These are phyloP conservation scores for Pythium insidiosum DNA, from an alignment of 352 stramenopile species.

Conservation along the genomic window DNA sequence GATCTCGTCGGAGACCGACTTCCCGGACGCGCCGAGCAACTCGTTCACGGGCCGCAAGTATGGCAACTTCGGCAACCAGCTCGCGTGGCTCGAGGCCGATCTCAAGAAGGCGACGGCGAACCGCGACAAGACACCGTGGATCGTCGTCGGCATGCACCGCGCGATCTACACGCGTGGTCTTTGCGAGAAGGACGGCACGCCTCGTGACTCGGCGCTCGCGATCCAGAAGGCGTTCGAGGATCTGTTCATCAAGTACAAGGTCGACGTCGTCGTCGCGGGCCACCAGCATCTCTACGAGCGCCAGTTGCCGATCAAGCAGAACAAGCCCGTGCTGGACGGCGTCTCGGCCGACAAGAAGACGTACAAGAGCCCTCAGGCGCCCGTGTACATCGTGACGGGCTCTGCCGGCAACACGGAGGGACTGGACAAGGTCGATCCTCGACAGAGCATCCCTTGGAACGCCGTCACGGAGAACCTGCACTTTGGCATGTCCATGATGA, in stretches of 20 bases:
- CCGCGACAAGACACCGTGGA: conserved; percentile 32
- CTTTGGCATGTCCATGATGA: conserved; percentile 33
- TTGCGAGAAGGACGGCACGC: conserved; percentile 8
- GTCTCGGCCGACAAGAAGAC: conserved; percentile 8
- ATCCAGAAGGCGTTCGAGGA: conserved; percentile 22
- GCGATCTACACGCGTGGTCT: conserved; percentile 28
- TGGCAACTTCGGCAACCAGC: conserved; percentile 40
- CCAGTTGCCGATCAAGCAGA: conserved; percentile 7
- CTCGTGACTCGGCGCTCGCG: conserved; percentile 5
- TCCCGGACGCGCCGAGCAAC: conserved; percentile 24
- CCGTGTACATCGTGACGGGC: conserved; percentile 14
- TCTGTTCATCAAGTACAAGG: conserved; percentile 15
- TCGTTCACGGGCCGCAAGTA: conserved; percentile 24
- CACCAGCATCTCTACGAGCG: conserved; percentile 14
- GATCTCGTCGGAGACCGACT: conserved; percentile 67
- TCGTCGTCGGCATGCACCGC: conserved; percentile 47
- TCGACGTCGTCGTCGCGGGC: conserved; percentile 10
- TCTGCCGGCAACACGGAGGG: conserved; percentile 45
- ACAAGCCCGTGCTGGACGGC: conserved; percentile 10
- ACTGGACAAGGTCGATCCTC: conserved; percentile 12
- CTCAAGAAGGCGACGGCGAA: conserved; percentile 36
- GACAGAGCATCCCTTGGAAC: conserved; percentile 29
- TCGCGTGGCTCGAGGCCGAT: conserved; percentile 41
- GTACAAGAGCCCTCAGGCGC: conserved; percentile 15
- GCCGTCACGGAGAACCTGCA: conserved; percentile 27